Evolutionary conservation across 139 green algal genomes (phyloP).

Genomic region (Marvania coccoides): DNA sequence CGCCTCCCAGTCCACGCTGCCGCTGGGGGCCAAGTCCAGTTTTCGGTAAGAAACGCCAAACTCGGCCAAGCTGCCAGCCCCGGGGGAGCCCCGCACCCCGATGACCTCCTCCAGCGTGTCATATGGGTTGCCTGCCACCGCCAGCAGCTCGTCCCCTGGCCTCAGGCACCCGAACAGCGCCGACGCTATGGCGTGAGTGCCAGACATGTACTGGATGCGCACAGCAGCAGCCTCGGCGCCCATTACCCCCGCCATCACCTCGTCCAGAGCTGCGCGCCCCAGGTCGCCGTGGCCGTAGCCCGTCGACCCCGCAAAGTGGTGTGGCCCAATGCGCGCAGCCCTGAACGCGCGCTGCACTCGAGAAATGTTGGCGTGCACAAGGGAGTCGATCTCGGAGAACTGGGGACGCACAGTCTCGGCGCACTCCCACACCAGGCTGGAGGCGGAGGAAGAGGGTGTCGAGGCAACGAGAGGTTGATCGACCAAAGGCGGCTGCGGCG

Average conservation of each 20-base stretch:
- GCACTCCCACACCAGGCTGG: constrained; percentile 13
- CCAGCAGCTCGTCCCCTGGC: constrained; percentile 85
- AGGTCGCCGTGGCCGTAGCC: constrained; percentile 91
- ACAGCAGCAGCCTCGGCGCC: constrained; percentile 81
- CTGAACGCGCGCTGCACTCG: constrained; percentile 63
- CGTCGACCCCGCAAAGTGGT: constrained; percentile 87
- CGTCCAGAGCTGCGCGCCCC: constrained; percentile 75
- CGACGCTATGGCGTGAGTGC: constrained; percentile 86
- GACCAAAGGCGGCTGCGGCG: background rate
- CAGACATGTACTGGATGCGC: constrained; percentile 80
- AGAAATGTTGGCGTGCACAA: constrained; percentile 58
- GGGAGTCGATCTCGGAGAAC: constrained; percentile 60
- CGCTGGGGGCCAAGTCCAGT: constrained; percentile 43
- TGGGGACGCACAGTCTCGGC: constrained; percentile 9
- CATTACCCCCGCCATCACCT: constrained; percentile 78
- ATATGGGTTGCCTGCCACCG: constrained; percentile 80
- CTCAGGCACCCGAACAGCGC: constrained; percentile 79
- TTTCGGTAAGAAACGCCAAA: constrained; percentile 81
- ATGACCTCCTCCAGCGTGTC: constrained; percentile 98
- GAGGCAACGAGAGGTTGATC: too few species aligned
- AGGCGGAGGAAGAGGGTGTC: too few species aligned
- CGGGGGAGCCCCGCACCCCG: constrained; percentile 59
- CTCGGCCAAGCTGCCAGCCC: constrained; percentile 72
- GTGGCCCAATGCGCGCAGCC: constrained; percentile 55
- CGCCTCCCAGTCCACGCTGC: constrained; percentile 61